Percentiles rank a stretch among this genome's conserved stretches.
phyloP scores from a whole-genome alignment of 148 eudicot species.

The Rhododendron vialii region DNA sequence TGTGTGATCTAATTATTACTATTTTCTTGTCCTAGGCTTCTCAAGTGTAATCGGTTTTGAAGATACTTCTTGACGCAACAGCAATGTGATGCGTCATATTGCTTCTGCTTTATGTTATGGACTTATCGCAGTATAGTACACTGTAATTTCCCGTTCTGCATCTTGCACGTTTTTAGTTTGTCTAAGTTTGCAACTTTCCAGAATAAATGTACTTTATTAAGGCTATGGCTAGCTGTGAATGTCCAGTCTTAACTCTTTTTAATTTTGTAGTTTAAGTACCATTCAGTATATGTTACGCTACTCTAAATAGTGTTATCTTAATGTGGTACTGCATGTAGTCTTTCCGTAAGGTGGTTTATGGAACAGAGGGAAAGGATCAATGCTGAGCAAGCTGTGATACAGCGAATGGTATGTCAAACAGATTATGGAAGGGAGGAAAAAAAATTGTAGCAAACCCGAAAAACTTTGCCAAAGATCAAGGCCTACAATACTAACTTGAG shows the following conservation, averaged over 20 bases:
- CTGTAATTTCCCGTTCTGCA: neutral
- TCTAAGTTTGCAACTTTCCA: neutral
- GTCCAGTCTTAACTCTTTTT: too few species aligned
- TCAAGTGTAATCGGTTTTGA: neutral
- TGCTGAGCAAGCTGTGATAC: neutral
- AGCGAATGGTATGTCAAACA: neutral
- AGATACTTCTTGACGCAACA: neutral
- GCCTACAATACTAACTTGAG: neutral
- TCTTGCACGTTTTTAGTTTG: neutral
- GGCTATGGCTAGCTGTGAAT: neutral
- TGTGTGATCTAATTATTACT: neutral
- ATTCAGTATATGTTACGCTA: neutral
- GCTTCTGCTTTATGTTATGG: neutral
- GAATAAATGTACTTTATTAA: neutral
- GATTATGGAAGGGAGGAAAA: neutral
- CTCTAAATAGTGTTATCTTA: neutral
- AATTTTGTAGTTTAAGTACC: too few species aligned
- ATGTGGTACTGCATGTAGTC: neutral
- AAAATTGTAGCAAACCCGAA: too few species aligned
- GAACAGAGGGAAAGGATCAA: neutral
- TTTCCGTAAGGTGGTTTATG: neutral
- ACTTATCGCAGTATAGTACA: neutral
- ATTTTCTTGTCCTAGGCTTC: neutral
- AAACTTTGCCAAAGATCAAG: neutral
- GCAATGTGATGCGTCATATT: neutral